A percentile compares a stretch with the other conserved stretches of the same genome.
phyloP scores from a whole-genome alignment of 768 basidiomycete genomes.

The Tephrocybe sp. region DNA sequence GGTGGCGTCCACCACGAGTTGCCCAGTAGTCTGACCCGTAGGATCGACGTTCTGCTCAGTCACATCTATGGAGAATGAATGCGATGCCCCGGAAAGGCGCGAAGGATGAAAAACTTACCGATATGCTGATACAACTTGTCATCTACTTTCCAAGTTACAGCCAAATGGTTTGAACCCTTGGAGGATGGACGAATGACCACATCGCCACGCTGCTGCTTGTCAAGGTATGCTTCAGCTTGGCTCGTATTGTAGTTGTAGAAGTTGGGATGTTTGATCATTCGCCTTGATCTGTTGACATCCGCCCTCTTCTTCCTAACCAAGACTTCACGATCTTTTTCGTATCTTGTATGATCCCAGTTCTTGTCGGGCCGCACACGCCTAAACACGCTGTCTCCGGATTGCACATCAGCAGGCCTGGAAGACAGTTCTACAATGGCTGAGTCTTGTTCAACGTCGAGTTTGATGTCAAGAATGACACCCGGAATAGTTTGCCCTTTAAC shows the following conservation, averaged over 20 bases:
- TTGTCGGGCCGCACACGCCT: conserved; percentile 61
- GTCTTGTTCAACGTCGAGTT: conserved; percentile 59
- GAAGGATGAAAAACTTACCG: conserved; percentile 56
- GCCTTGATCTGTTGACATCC: conserved; percentile 73
- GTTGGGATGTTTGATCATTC: conserved; percentile 96
- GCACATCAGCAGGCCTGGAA: conserved; percentile 60
- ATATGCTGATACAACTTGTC: conserved; percentile 96
- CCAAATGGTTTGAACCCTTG: conserved; percentile 89
- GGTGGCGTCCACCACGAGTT: conserved; percentile 71
- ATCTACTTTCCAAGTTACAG: conserved; percentile 99
- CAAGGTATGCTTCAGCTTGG: conserved; percentile 88
- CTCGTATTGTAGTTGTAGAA: conserved; percentile 93
- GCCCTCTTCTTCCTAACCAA: conserved; percentile 82
- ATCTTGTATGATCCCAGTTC: conserved; percentile 63
- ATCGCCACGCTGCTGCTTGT: conserved; percentile 91
- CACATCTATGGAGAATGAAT: conserved; percentile 52
- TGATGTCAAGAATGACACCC: conserved; percentile 75
- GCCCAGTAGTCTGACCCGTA: conserved; percentile 61
- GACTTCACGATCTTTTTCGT: conserved; percentile 69
- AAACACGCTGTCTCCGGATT: conserved; percentile 60
- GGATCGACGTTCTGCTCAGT: conserved; percentile 78
- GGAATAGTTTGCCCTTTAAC: conserved; percentile 80
- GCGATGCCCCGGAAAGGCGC: background rate
- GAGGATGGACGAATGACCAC: conserved; percentile 96
- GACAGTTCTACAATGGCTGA: conserved; percentile 75